These are phyloP conservation scores for Lophiotrema nucula DNA, from an alignment of 495 filamentous ascomycete species.

Conservation along the genomic window DNA sequence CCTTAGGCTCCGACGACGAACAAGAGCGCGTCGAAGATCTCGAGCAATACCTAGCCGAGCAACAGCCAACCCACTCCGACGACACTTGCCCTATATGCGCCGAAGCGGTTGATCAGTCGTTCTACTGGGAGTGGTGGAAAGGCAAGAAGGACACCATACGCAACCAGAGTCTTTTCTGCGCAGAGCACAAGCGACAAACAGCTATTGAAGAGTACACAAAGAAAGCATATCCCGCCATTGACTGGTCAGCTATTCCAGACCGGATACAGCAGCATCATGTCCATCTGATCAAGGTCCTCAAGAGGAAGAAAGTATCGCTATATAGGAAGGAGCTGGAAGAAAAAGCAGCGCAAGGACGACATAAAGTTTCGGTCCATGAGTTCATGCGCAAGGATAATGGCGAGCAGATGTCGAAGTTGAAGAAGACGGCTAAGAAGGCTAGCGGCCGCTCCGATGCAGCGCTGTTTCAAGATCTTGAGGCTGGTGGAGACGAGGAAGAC, in stretches of 20 bases:
- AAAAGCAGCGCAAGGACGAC: constrained; percentile 18
- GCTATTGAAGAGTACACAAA: constrained; percentile 61
- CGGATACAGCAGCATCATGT: constrained; percentile 59
- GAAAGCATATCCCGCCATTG: constrained; percentile 72
- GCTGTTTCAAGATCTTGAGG: neutral
- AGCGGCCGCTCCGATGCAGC: neutral
- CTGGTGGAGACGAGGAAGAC: neutral
- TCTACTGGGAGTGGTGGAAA: neutral
- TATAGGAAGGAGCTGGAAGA: constrained; percentile 61
- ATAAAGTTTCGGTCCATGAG: neutral
- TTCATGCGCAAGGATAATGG: no score
- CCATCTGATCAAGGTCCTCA: constrained; percentile 58
- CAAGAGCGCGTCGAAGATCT: neutral
- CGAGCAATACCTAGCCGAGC: constrained; percentile 2
- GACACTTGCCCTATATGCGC: constrained; percentile 20
- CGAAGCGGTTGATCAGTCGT: neutral
- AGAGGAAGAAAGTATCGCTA: constrained; percentile 55
- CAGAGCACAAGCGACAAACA: constrained; percentile 59
- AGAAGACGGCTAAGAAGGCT: no score
- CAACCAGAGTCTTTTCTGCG: constrained; percentile 61
- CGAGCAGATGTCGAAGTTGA: no score
- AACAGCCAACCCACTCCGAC: neutral
- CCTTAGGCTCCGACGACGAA: neutral
- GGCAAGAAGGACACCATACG: constrained; percentile 14
- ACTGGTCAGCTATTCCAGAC: constrained; percentile 69